Evolutionary conservation across 805 yeast species (phyloP).

Genomic region (Brettanomyces anomalus): DNA sequence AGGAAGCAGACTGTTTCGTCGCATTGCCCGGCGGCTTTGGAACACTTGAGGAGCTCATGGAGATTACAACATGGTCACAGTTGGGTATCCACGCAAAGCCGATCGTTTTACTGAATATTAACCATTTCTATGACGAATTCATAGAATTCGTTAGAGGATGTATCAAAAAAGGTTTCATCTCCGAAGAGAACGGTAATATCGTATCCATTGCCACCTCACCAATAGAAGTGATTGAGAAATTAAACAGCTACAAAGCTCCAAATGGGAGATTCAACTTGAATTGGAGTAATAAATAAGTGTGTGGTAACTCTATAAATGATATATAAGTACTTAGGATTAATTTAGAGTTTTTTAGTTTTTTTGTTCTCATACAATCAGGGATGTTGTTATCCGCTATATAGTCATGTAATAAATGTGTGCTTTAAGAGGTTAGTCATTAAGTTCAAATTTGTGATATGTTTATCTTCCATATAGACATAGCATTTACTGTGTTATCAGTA

Average conservation of each 20-base stretch:
- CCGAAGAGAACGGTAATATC: conserved; percentile 56
- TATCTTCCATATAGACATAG: not conserved
- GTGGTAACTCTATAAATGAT: not conserved
- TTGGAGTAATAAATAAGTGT: conserved; percentile 41
- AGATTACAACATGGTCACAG: conserved; percentile 86
- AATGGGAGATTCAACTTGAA: conserved; percentile 65
- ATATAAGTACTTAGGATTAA: not conserved
- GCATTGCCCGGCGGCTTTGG: conserved; percentile 94
- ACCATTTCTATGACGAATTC: conserved; percentile 73
- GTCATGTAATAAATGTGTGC: too few species aligned
- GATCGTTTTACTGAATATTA: conserved; percentile 63
- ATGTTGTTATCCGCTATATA: not conserved
- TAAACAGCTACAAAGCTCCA: conserved; percentile 55
- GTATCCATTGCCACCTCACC: conserved; percentile 60
- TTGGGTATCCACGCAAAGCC: conserved; percentile 81
- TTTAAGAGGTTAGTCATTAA: too few species aligned
- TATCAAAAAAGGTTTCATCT: conserved; percentile 58
- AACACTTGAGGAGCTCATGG: conserved; percentile 82
- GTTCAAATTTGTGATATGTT: not conserved
- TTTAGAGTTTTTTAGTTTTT: not conserved
- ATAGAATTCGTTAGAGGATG: conserved; percentile 53
- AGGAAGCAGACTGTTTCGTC: conserved; percentile 66
- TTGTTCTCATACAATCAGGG: not conserved
- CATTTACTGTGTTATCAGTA: conserved; percentile 6
- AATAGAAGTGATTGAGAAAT: conserved; percentile 55